These are phyloP conservation scores for Suzukiozyma palmioleophila DNA, from an alignment of 1,139 yeast species.

Conservation along the genomic window DNA sequence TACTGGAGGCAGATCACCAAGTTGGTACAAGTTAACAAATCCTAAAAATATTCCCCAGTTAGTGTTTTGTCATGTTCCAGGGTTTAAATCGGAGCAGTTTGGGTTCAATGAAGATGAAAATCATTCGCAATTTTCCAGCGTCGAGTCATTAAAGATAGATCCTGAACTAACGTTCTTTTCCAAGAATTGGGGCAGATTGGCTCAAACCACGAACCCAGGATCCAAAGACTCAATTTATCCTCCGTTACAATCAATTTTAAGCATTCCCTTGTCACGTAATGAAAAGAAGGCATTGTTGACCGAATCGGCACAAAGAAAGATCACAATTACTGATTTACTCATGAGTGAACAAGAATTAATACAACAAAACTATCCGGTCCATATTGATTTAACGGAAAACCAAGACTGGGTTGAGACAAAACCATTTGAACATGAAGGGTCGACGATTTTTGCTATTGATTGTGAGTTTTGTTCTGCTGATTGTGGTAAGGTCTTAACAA, in stretches of 20 bases:
- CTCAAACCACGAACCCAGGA: conserved; percentile 59
- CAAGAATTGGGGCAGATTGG: conserved; percentile 32
- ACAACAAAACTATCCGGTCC: conserved; percentile 58
- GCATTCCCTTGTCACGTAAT: conserved; percentile 49
- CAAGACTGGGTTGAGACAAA: conserved; percentile 57
- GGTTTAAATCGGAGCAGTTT: conserved; percentile 49
- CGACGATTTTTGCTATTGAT: conserved; percentile 74
- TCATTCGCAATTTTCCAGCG: conserved; percentile 4
- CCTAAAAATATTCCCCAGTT: conserved; percentile 32
- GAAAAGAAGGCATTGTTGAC: conserved; percentile 43
- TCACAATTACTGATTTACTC: conserved; percentile 52
- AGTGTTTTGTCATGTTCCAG: conserved; percentile 65
- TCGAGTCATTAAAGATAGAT: conserved; percentile 7
- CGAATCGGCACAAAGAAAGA: conserved; percentile 29
- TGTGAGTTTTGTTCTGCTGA: conserved; percentile 86
- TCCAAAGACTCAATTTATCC: conserved; percentile 53
- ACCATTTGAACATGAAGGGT: conserved; percentile 47
- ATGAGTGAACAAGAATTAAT: conserved; percentile 43
- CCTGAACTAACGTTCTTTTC: conserved; percentile 33
- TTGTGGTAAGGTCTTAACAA: conserved; percentile 61
- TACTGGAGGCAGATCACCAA: conserved; percentile 20
- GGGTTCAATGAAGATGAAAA: conserved; percentile 15
- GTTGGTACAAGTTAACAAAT: conserved; percentile 33
- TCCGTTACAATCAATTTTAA: conserved; percentile 51
- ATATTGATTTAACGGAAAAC: conserved; percentile 17